Evolutionary conservation across 306 rosid genomes (phyloP).

Genomic region (Begonia masoniana): DNA sequence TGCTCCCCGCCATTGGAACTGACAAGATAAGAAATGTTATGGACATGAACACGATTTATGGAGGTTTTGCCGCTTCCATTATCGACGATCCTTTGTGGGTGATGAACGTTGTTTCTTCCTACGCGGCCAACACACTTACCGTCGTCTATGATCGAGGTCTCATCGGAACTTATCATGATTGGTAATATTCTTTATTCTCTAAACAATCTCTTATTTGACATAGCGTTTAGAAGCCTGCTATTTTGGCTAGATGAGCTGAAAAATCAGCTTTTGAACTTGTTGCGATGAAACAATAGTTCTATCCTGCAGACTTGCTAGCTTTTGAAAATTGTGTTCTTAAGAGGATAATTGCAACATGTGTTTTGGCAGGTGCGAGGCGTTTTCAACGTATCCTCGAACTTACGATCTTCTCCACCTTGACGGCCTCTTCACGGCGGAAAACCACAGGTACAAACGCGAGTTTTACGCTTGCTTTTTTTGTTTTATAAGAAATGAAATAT

Average conservation of each 20-base stretch:
- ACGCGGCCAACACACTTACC: slow-evolving; percentile 69
- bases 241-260: too few species aligned
- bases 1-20: slow-evolving; percentile 75
- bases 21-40: slow-evolving; percentile 75
- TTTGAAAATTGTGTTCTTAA: too few species aligned
- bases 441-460: slow-evolving; percentile 55
- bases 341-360: too few species aligned
- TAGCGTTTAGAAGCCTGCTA: too few species aligned
- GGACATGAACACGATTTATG: slow-evolving; percentile 90
- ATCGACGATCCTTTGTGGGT: slow-evolving; percentile 86
- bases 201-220: too few species aligned
- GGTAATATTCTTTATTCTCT: slow-evolving; percentile 30
- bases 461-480: too few species aligned
- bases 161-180: slow-evolving; percentile 83
- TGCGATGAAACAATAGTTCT: too few species aligned
- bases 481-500: too few species aligned
- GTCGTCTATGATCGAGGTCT: slow-evolving; percentile 89
- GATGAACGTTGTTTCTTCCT: slow-evolving; percentile 95
- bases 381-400: slow-evolving; percentile 94
- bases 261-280: too few species aligned
- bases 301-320: too few species aligned
- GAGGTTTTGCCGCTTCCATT: slow-evolving; percentile 77
- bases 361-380: slow-evolving; percentile 86
- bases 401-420: slow-evolving; percentile 94
- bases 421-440: slow-evolving; percentile 82